Evolutionary conservation across 2,329 filamentous ascomycete genomes (phyloP), one percentile per base, ranked within the genome.

Genomic region (Fulvia fulva): DNA sequence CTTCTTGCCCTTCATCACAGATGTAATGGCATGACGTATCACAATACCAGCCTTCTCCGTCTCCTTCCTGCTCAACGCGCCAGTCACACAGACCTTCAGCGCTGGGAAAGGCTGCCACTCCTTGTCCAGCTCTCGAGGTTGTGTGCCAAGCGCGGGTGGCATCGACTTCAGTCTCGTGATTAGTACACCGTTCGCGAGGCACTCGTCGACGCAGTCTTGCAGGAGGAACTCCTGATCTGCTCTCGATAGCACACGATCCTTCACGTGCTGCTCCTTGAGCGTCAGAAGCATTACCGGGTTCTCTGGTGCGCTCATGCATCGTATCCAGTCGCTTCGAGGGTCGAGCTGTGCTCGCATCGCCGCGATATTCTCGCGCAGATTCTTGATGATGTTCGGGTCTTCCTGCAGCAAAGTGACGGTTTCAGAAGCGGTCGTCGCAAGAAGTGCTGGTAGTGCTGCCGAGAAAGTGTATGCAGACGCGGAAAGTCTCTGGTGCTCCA

Each of bases 391-490:
- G 57, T 96, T 90, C 0, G 93, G 92, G 70, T 88, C 91, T 44
- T 88, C 88, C 75, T 97, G 91, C 52, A 99, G 80, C 65, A 97
- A 78, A 56, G 87, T 86, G 57, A 97, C 83, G 1, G 91, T 93
- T 76, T 97, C 94, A 71, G 90, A 96, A 1, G 93, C 91, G 0
- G 92, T 97, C n/a, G 95, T 96, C 19, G 94, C 91, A 54, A 96
- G 80, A 79, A 99, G 88, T 21, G 94, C 94, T 3, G 94, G 94
- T 32, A 99, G 81, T 6, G 94, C 94, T 2, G 94, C 94, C 26
- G 93, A 97, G 78, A 91, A 99, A 3, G 94, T 97, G 74, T 97
- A 99, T 0, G 93, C 88, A 1, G 90, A 86, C 4, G 93, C 90
- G 8, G 90, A 91, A 69, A 99, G 92, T 65, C 94, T 91, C 77